Conservation (phyloP, 2,329 filamentous ascomycete genomes). For the Paramyrothecium roridum region DNA sequence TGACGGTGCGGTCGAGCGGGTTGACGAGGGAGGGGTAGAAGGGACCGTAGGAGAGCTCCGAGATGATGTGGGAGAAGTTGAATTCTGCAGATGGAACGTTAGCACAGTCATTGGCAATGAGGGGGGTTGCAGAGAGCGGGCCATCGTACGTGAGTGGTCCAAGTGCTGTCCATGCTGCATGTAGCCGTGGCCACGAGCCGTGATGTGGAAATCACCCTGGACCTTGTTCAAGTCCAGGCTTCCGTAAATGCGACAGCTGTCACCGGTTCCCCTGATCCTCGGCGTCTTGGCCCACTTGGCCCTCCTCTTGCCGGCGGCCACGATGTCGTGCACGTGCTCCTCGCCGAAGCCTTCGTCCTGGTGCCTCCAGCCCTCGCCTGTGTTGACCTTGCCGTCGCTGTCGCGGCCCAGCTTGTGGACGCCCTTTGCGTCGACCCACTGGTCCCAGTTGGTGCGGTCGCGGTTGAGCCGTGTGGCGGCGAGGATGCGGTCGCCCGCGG, state of each 20-base stretch:
- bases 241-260: conserved; percentile 87
- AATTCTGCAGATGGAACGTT: conserved; percentile 56
- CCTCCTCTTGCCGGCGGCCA: conserved; percentile 63
- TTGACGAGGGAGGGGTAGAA: conserved; percentile 93
- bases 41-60: conserved; percentile 93
- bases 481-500: conserved; percentile 85
- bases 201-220: conserved; percentile 97
- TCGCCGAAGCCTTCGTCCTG: conserved; percentile 70
- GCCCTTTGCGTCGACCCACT: conserved; percentile 74
- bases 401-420: conserved; percentile 59
- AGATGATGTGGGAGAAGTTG: conserved; percentile 97
- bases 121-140: conserved; percentile 9
- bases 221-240: conserved; percentile 93
- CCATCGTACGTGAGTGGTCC: conserved; percentile 68
- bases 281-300: conserved; percentile 76
- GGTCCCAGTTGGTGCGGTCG: conserved; percentile 75
- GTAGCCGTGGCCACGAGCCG: conserved; percentile 93
- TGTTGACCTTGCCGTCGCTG: conserved; percentile 49
- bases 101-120: conserved; percentile 3
- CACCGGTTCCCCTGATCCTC: conserved; percentile 52
- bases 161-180: conserved; percentile 73
- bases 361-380: conserved; percentile 54
- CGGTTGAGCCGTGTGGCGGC: conserved; percentile 71
- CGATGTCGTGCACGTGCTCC: conserved; percentile 88
- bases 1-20: conserved; percentile 88